phyloP scores from a whole-genome alignment of 148 eudicot genomes.

The Gaultheria prostrata region DNA sequence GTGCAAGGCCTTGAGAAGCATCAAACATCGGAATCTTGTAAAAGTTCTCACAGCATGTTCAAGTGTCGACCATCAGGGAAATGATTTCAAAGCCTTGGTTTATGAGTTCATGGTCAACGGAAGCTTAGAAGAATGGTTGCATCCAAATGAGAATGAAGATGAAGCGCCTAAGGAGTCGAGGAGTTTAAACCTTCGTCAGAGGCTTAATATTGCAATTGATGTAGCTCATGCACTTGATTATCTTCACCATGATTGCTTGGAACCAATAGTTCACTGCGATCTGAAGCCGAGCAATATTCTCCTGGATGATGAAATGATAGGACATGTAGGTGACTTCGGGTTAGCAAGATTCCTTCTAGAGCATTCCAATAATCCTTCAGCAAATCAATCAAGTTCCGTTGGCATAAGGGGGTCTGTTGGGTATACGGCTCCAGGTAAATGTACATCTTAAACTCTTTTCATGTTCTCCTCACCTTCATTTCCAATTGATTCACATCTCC shows the following conservation, averaged over 20 bases:
- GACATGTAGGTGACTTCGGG: neutral
- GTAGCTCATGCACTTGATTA: neutral
- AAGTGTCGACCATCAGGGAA: neutral
- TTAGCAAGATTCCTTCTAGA: neutral
- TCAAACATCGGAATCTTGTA: neutral
- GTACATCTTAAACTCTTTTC: no score
- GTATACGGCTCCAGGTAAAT: no score
- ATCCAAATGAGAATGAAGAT: neutral
- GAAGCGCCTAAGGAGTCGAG: neutral
- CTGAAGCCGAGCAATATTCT: no score
- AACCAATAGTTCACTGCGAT: neutral
- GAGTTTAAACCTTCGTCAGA: neutral
- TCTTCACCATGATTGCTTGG: neutral
- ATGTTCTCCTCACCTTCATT: no score
- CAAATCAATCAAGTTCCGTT: no score
- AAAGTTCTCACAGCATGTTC: neutral
- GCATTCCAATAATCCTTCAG: neutral
- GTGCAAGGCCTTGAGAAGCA: neutral
- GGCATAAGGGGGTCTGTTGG: no score
- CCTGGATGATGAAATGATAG: neutral
- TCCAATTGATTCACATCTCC: neutral
- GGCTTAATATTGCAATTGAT: neutral
- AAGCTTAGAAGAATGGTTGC: neutral
- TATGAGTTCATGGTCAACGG: slow-evolving; percentile 3
- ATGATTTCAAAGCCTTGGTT: neutral